These are phyloP conservation scores for Trifolium repens DNA, from an alignment of 306 rosid genomes.

Conservation along the genomic window DNA sequence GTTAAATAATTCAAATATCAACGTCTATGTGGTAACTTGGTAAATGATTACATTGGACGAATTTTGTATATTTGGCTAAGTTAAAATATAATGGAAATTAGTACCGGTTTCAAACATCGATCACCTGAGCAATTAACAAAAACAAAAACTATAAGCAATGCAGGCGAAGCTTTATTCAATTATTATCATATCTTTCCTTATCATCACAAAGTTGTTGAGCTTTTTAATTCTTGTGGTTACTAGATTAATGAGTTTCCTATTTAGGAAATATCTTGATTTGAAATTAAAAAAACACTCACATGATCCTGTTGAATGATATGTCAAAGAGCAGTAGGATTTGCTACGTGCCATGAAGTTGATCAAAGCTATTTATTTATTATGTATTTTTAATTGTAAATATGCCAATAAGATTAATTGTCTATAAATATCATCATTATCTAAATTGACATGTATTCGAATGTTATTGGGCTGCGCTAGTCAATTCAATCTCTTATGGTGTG, in stretches of 20 bases:
- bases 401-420: background rate
- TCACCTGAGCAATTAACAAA: constrained; percentile 15
- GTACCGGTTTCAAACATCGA: background rate
- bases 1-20: too few relatives aligned
- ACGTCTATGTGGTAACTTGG: too few relatives aligned
- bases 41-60: too few relatives aligned
- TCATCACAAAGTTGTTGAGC: constrained; percentile 13
- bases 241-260: constrained; percentile 2
- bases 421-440: background rate
- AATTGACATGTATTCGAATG: background rate
- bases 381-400: background rate
- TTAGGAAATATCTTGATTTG: constrained; percentile 7
- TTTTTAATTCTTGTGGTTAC: constrained; percentile 6
- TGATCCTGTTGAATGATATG: background rate
- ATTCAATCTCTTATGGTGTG: background rate
- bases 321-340: background rate
- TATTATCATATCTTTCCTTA: background rate
- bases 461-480: background rate
- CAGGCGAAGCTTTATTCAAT: background rate
- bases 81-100: background rate
- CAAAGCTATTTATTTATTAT: background rate
- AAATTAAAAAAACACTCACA: background rate
- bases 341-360: background rate
- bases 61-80: background rate
- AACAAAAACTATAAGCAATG: background rate